Evolutionary conservation across 2,329 filamentous ascomycete genomes (phyloP), one percentile per base, ranked within the genome.

Genomic region (Neofusicoccum kwambonambiense): DNA sequence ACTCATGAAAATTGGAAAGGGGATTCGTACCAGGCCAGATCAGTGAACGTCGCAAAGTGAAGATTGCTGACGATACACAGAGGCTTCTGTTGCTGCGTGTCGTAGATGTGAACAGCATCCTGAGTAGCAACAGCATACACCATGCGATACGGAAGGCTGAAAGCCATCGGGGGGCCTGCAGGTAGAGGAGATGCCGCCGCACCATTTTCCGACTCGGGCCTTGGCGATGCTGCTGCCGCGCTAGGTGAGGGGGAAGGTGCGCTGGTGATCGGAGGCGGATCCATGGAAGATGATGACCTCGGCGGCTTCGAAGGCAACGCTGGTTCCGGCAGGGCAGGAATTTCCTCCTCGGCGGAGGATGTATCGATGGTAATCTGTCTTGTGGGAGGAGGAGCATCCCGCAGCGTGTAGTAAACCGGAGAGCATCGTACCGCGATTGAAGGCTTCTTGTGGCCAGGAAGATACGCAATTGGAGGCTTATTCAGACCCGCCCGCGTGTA

Each of bases 71-170:
- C 94, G 44, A 98, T 86, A 75, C 93, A 97, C 41, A 99, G 82
- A 2, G 95, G 95, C 7, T 92, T 96, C 72, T 93, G 90, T 75
- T 99, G 95, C 74, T 99, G 95, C 0, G 95, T 99, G 77, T 99
- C 95, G 74, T 99, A 99, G 22, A 99, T 84, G 49, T 97, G 82
- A 3, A 99, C 91, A 0, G 95, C 91, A 78, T 99, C 95, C 75
- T 98, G 94, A 0, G 95, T 99, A 7, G 95, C 96, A 42, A 99
- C 94, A 3, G 94, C 95, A 78, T 98, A 99, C 0, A 99, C 86
- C 82, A 99, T 93, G 31, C 95, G 89, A 76, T 99, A 98, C 0
- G 93, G 90, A 50, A 99, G 81, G 2, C 89, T 86, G 77, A 99
- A 98, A 1, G 90, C 90, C 22, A 90, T 84, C 64, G 75, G 70